Percentiles rank a stretch among this genome's conserved stretches.
Conservation (phyloP, 495 filamentous ascomycete species). For the Aeminium ludgeri region DNA sequence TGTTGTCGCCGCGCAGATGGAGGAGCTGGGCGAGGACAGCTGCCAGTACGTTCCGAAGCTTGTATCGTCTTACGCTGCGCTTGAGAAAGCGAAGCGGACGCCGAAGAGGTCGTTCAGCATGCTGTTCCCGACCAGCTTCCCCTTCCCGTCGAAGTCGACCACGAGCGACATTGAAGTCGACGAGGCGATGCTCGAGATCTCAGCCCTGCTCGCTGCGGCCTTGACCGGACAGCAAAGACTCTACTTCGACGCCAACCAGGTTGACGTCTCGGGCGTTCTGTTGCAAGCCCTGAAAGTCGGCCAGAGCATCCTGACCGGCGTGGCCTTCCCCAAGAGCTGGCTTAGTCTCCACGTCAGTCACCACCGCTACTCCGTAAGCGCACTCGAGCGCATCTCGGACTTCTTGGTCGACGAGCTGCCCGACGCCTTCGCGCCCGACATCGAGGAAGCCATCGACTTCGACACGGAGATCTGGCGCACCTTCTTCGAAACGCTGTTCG, state of each 20-base stretch:
- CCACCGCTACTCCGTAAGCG: slow-evolving; percentile 76
- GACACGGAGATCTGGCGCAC: slow-evolving; percentile 85
- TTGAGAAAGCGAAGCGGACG: slow-evolving; percentile 45
- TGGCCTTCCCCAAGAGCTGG: slow-evolving; percentile 81
- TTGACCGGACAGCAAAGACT: slow-evolving; percentile 50
- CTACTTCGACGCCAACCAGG: slow-evolving; percentile 43
- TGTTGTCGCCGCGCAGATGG: slow-evolving; percentile 67
- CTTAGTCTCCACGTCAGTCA: slow-evolving; percentile 89
- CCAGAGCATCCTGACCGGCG: slow-evolving; percentile 73
- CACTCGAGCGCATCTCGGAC: slow-evolving; percentile 65
- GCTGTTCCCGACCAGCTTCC: slow-evolving; percentile 78
- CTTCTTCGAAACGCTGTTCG: slow-evolving; percentile 79
- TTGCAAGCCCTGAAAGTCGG: slow-evolving; percentile 64
- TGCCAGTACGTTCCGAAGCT: slow-evolving; percentile 82
- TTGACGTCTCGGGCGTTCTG: slow-evolving; percentile 59
- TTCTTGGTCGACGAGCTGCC: slow-evolving; percentile 61
- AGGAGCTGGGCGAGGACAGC: slow-evolving; percentile 60
- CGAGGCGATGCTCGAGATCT: slow-evolving; percentile 76
- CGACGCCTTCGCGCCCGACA: slow-evolving; percentile 61
- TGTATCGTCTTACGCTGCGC: slow-evolving; percentile 68
- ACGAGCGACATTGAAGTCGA: slow-evolving; percentile 52
- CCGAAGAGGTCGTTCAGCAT: slow-evolving; percentile 59
- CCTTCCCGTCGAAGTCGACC: slow-evolving; percentile 62
- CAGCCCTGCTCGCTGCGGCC: slow-evolving; percentile 68
- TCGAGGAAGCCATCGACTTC: slow-evolving; percentile 84